Evolutionary conservation across 352 stramenopile species (phyloP).

Genomic region (Globisporangium lucens): DNA sequence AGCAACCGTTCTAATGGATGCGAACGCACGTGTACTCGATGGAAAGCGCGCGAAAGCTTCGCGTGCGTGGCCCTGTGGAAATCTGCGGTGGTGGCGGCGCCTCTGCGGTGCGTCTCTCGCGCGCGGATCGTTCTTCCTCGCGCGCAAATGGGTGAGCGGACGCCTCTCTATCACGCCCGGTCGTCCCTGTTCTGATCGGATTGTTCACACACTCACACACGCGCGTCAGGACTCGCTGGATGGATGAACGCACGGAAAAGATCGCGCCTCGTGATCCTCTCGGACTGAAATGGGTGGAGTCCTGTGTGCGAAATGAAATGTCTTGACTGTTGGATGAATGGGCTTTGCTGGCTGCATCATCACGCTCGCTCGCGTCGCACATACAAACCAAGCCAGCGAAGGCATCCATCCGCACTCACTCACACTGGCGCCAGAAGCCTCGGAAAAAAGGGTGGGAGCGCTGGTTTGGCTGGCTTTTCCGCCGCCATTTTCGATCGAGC

Average conservation of each 20-base stretch:
- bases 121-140: slow-evolving; percentile 5
- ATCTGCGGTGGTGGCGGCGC: not conserved
- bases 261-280: not conserved
- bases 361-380: not conserved
- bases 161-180: not conserved
- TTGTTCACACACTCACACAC: not conserved
- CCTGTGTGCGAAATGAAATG: not conserved
- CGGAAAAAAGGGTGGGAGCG: not conserved
- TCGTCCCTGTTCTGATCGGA: not conserved
- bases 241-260: not conserved
- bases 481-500: not conserved
- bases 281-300: slow-evolving; percentile 10
- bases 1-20: not conserved
- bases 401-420: not conserved
- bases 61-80: not conserved
- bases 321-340: not conserved
- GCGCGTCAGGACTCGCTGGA: not conserved
- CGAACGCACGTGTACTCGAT: not conserved
- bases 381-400: not conserved
- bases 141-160: not conserved
- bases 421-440: not conserved
- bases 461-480: not conserved
- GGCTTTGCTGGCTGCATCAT: not conserved
- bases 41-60: not conserved
- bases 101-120: not conserved